phyloP scores from a whole-genome alignment of 805 yeast species.

The Ogataea methanolica region DNA sequence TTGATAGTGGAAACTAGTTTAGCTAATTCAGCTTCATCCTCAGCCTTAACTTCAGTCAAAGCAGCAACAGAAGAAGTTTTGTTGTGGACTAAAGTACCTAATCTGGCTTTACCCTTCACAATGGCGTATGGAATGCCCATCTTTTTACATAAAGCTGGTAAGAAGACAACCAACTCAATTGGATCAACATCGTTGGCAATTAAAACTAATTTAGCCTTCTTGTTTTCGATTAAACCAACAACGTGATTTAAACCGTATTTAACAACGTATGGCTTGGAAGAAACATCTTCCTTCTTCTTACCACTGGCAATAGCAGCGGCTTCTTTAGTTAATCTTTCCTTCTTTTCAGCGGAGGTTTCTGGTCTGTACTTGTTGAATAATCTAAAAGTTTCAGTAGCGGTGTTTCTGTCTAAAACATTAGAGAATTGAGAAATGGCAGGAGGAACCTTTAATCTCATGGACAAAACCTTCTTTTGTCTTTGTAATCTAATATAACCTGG shows the following conservation, averaged over 20 bases:
- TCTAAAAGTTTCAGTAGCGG: slow-evolving; percentile 96
- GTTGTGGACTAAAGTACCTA: slow-evolving; percentile 96
- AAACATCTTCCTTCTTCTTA: slow-evolving; percentile 93
- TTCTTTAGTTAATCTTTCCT: slow-evolving; percentile 97
- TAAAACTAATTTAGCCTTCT: slow-evolving; percentile 95
- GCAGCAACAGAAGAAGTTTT: slow-evolving; percentile 98
- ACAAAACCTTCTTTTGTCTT: slow-evolving; percentile 97
- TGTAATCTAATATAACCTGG: slow-evolving; percentile 97
- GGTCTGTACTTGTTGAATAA: slow-evolving; percentile 99
- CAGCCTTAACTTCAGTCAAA: slow-evolving; percentile 89
- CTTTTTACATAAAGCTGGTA: slow-evolving; percentile 99
- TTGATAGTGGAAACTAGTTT: slow-evolving; percentile 88
- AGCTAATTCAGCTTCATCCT: slow-evolving; percentile 93
- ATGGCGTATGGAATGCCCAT: slow-evolving; percentile 99
- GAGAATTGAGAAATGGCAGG: slow-evolving; percentile 98
- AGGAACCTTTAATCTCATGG: slow-evolving; percentile 97
- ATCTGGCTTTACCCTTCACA: slow-evolving; percentile 97
- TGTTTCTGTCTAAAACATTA: slow-evolving; percentile 95
- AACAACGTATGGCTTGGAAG: slow-evolving; percentile 94
- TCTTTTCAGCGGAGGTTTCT: slow-evolving; percentile 95
- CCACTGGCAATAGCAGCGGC: slow-evolving; percentile 99
- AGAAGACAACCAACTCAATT: slow-evolving; percentile 92
- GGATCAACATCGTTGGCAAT: slow-evolving; percentile 99
- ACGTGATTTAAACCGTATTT: slow-evolving; percentile 99
- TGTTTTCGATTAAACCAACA: slow-evolving; percentile 95